A percentile compares a stretch with the other conserved stretches of the same genome.
These are phyloP conservation scores for Elaeis oleifera DNA, from an alignment of 202 grass and related monocot genomes.

Conservation along the genomic window DNA sequence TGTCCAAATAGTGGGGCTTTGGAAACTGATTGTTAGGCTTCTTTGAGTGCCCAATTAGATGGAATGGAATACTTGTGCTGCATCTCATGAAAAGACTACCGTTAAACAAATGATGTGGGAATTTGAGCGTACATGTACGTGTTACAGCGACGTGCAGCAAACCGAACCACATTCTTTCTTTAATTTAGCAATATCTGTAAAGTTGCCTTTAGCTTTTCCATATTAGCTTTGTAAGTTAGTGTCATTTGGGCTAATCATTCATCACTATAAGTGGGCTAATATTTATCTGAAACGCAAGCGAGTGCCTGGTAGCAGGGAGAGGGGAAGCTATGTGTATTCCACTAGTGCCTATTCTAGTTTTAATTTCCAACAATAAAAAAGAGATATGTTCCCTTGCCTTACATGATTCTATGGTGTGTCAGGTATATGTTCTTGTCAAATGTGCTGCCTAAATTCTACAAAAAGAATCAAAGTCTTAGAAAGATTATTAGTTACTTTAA, in stretches of 20 bases:
- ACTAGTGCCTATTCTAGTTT: not conserved
- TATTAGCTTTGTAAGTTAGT: not conserved
- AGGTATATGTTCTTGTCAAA: not conserved
- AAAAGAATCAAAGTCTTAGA: not conserved
- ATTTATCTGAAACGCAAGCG: not conserved
- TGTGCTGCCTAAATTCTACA: not conserved
- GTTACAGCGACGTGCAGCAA: not conserved
- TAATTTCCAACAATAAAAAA: not conserved
- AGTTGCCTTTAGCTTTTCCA: not conserved
- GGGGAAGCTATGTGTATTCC: conserved; percentile 2
- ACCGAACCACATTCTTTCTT: not conserved
- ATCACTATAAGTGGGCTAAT: not conserved
- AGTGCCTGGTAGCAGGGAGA: not conserved
- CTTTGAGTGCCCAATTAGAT: not conserved
- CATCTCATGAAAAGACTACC: not conserved
- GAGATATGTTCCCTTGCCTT: not conserved
- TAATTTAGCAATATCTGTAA: not conserved
- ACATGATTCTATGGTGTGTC: not conserved
- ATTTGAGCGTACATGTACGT: not conserved
- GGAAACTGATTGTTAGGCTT: not conserved
- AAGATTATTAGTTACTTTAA: not conserved
- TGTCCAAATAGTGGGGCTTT: not conserved
- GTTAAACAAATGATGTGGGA: not conserved
- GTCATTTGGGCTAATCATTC: conserved; percentile 6
- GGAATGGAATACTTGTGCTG: not conserved